Evolutionary conservation across 2,329 filamentous ascomycete species (phyloP).

Genomic region (Hypoxylon sp.): DNA sequence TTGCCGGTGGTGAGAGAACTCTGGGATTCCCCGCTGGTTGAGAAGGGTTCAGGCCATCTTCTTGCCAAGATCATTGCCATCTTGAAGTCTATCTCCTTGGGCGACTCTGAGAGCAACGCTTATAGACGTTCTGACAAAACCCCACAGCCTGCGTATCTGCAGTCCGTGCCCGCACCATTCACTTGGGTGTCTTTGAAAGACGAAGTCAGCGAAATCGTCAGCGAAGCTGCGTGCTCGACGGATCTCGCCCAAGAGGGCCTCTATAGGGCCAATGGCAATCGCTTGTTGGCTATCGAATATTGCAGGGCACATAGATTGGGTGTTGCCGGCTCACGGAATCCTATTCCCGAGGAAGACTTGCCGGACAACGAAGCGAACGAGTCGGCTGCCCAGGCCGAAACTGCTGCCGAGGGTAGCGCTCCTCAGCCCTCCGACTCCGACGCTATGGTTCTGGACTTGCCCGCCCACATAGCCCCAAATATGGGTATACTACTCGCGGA

Average conservation of each 20-base stretch:
- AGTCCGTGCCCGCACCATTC: conserved; percentile 54
- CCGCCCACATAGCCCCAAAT: conserved; percentile 34
- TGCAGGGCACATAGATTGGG: conserved; percentile 69
- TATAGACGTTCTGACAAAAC: conserved; percentile 67
- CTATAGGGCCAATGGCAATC: conserved; percentile 79
- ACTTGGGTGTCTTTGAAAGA: conserved; percentile 52
- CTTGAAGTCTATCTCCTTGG: conserved; percentile 77
- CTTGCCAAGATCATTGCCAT: conserved; percentile 85
- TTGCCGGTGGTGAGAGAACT: conserved; percentile 78
- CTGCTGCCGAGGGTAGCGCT: conserved; percentile 22
- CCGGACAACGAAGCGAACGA: conserved; percentile 45
- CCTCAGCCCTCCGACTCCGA: conserved; percentile 15
- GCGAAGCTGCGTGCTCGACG: conserved; percentile 47
- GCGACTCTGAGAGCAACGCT: conserved; percentile 76
- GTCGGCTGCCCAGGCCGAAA: conserved; percentile 39
- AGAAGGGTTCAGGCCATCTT: conserved; percentile 79
- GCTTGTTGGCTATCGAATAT: conserved; percentile 72
- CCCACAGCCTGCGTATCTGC: conserved; percentile 51
- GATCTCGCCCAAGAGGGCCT: conserved; percentile 79
- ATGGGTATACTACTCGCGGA: conserved; percentile 39
- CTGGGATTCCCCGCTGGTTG: conserved; percentile 86
- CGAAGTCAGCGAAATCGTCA: conserved; percentile 47
- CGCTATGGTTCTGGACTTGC: conserved; percentile 41
- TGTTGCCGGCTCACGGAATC: conserved; percentile 67
- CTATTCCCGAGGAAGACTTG: conserved; percentile 68